Percentiles rank a stretch among this genome's conserved stretches.
Conservation (phyloP, 257 asterid genomes). For the Paraleonurus japonicus region DNA sequence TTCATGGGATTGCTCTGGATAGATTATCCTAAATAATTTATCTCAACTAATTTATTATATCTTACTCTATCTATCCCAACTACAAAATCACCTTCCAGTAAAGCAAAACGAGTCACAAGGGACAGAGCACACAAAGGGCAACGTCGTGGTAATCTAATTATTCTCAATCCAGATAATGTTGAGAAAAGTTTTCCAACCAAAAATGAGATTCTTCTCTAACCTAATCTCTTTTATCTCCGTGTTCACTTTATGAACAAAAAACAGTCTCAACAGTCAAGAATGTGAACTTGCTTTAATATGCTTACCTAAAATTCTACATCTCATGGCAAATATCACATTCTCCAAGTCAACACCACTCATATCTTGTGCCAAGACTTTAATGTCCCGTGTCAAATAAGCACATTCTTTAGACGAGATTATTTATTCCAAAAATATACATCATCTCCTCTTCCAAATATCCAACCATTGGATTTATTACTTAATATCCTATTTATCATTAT, state of each 20-base stretch:
- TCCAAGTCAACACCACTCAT: slow-evolving; percentile 18
- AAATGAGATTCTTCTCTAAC: slow-evolving; percentile 25
- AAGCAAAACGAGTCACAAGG: too few relatives aligned
- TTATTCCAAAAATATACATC: not conserved
- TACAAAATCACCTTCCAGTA: too few relatives aligned
- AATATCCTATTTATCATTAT: not conserved
- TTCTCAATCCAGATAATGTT: slow-evolving; percentile 25
- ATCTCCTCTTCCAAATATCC: not conserved
- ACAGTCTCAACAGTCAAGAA: not conserved
- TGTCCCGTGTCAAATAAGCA: too few relatives aligned
- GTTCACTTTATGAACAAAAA: slow-evolving; percentile 16
- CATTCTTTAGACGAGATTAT: not conserved
- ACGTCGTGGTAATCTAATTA: slow-evolving; percentile 14
- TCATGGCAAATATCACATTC: not conserved
- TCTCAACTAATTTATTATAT: too few relatives aligned
- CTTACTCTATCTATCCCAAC: too few relatives aligned
- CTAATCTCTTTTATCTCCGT: slow-evolving; percentile 1
- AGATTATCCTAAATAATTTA: too few relatives aligned
- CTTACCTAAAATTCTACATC: slow-evolving; percentile 14
- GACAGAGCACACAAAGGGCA: not conserved
- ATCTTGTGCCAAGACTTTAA: slow-evolving; percentile 2
- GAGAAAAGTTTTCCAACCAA: slow-evolving; percentile 19
- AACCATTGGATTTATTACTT: not conserved
- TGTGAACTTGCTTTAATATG: slow-evolving; percentile 15
- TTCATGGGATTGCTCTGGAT: too few relatives aligned